Conservation (phyloP, 1,284 basidiomycete genomes). For the Apiotrichum mycotoxinovorans region DNA sequence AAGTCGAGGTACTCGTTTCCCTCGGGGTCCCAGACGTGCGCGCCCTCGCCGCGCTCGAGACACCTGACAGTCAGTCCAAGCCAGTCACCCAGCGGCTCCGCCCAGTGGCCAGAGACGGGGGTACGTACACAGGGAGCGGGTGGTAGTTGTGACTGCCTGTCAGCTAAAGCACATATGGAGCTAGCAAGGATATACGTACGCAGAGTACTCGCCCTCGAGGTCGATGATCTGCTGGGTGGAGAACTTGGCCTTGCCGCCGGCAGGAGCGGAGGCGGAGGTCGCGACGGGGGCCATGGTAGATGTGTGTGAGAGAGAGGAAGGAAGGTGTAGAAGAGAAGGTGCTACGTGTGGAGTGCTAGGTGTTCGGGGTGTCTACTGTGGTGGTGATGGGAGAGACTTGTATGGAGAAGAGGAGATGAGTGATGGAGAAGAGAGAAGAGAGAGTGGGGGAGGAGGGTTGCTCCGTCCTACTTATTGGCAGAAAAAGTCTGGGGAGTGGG, state of each 20-base stretch:
- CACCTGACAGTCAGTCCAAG: conserved; percentile 53
- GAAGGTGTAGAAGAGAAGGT: background rate
- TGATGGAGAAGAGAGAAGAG: background rate
- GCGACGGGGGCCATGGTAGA: conserved; percentile 22
- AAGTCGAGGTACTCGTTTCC: conserved; percentile 91
- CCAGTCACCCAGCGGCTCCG: background rate
- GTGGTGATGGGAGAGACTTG: background rate
- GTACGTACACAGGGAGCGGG: conserved; percentile 70
- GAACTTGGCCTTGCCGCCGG: conserved; percentile 35
- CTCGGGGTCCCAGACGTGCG: conserved; percentile 94
- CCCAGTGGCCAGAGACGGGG: background rate
- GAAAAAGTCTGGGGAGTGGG: too few species aligned
- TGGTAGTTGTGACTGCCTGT: conserved; percentile 72
- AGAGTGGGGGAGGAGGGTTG: too few species aligned
- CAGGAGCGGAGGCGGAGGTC: conserved; percentile 63
- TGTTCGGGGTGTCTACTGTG: background rate
- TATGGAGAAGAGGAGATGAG: background rate
- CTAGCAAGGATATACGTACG: conserved; percentile 32
- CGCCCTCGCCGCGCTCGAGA: conserved; percentile 83
- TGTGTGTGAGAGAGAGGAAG: background rate
- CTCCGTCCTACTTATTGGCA: too few species aligned
- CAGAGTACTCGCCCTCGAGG: conserved; percentile 66
- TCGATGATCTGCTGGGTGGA: conserved; percentile 65
- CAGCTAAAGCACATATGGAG: conserved; percentile 18
- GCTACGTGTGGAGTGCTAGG: background rate